Conservation (phyloP, 371 early-diverging fungal genomes). For the Mucor piriformis region DNA sequence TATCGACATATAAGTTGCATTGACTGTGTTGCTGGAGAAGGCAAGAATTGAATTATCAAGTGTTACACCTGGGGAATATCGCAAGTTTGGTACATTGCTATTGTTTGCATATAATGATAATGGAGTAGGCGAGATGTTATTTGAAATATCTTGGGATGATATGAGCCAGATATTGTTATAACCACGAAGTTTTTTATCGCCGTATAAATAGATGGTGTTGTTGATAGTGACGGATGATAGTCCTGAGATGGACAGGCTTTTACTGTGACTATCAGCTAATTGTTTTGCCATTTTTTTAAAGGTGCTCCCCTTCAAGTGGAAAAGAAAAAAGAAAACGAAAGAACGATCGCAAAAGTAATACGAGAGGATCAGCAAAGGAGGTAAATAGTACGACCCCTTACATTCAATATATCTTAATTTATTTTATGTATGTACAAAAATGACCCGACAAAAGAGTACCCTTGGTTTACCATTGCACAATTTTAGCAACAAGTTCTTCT, state of each 20-base stretch:
- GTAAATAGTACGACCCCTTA: no score
- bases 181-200: background rate
- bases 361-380: no score
- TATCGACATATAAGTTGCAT: background rate
- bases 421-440: background rate
- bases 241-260: background rate
- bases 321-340: background rate
- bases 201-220: slow-evolving; percentile 20
- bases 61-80: background rate
- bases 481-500: slow-evolving; percentile 14
- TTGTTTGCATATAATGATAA: background rate
- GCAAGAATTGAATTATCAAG: background rate
- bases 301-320: background rate
- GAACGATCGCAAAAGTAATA: background rate
- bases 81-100: background rate
- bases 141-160: slow-evolving; percentile 1
- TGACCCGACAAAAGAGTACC: no score
- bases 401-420: background rate
- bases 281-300: no score
- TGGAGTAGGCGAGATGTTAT: background rate
- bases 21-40: no score
- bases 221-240: slow-evolving; percentile 5
- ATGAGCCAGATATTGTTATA: background rate
- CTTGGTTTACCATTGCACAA: slow-evolving; percentile 9
- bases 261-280: background rate